Base-by-base conservation (phyloP, 768 basidiomycete species). In the Termitomyces eurrhizus region DNA sequence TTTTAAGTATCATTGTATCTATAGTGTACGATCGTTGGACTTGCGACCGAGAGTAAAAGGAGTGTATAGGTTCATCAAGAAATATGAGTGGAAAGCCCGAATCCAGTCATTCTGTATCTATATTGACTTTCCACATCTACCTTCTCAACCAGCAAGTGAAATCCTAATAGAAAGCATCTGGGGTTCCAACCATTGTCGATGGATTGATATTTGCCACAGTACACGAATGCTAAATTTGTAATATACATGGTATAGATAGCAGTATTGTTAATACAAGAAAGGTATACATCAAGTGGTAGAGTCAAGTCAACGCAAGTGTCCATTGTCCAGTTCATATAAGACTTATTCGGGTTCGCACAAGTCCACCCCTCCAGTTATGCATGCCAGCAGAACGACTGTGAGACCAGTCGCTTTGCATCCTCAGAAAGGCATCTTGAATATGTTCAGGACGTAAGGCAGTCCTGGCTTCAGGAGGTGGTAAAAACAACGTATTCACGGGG, bases 341-440 rank as follows among this genome's bases (percentile, higher is more conserved):
- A 67, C 82, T 90, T 72, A 93, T 85, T 59, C 83, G 82, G 21
- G 92, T 90, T 70, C 93, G 81, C 36, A 90, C 78, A 41, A 95
- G 77, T 0, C 94, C 94, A 5, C 92, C 92, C 55, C 92, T 80
- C 89, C 91, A 96, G 70, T 95, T 93, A 62, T 86, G 80, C 85
- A 95, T 90, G 0, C 93, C 93, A 2, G 91, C 92, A 26, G 88
- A 88, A 53, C 93, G 86, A 44, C 81, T 79, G 66, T 92, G 89
- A 2, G 87, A 79, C 86, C 91, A 91, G 62, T 94, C 88, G 6
- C 86, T 80, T 72, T 95, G 93, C 89, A 96, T 95, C 61, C 92
- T 78, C 2, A 91, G 78, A 70, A 95, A 96, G 0, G 94, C 95
- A 71, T 95, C 93, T 65, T 93, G 89, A 11, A 96, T 93, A 68